Percentiles rank a stretch among this genome's conserved stretches.
Conservation (phyloP, 768 basidiomycete genomes). For the Podaxis carcinomalis region DNA sequence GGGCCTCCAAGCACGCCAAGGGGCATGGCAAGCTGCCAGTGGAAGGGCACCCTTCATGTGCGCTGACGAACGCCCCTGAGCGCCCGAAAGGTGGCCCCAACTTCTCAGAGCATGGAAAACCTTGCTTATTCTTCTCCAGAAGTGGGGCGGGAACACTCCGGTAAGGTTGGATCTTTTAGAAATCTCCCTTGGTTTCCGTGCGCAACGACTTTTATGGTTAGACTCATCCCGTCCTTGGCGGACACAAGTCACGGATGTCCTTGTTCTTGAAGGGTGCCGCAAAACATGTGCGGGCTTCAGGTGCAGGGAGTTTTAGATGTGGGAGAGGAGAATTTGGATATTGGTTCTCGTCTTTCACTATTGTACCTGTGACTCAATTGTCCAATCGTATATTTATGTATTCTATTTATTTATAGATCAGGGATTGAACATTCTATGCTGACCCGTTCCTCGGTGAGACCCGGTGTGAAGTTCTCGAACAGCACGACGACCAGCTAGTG, state of each 20-base stretch:
- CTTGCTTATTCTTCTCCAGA: not conserved
- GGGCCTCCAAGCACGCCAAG: slow-evolving; percentile 78
- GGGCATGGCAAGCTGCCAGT: slow-evolving; percentile 30
- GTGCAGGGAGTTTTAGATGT: slow-evolving; percentile 6
- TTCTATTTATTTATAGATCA: slow-evolving; percentile 8
- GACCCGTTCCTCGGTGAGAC: not conserved
- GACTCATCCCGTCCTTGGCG: not conserved
- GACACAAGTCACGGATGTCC: not conserved
- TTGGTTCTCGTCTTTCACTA: not conserved
- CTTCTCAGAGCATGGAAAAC: not conserved
- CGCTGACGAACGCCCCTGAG: slow-evolving; percentile 1
- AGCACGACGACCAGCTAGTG: not conserved
- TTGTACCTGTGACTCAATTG: slow-evolving; percentile 2
- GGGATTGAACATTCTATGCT: not conserved
- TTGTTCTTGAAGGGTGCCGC: not conserved
- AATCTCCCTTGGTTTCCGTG: not conserved
- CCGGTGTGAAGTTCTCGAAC: not conserved
- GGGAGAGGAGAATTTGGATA: not conserved
- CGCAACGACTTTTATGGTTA: not conserved
- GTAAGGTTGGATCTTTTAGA: not conserved
- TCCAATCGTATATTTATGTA: not conserved
- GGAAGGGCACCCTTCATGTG: slow-evolving; percentile 1
- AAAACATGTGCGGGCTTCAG: not conserved
- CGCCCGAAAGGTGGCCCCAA: slow-evolving; percentile 2
- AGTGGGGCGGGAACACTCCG: not conserved